Conservation (phyloP, 345 rosid genomes). For the Abelmoschus esculentus region DNA sequence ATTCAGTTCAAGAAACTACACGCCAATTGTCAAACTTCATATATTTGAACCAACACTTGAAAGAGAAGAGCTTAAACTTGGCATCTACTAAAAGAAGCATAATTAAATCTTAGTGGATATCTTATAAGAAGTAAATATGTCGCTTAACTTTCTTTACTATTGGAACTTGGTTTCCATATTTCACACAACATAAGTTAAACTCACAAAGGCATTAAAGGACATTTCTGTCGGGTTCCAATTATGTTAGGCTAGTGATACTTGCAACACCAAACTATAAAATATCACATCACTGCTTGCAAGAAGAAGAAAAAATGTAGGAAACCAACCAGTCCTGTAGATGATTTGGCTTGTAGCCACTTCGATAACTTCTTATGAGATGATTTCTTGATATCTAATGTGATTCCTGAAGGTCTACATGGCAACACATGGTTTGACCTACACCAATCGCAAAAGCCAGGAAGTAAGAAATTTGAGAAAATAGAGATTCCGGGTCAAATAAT, state of each 20-base stretch:
- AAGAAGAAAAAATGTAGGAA: neutral
- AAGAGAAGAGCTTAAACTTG: too few species aligned
- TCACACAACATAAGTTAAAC: neutral
- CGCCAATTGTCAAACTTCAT: neutral
- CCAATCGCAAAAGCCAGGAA: slow-evolving; percentile 7
- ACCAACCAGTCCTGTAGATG: slow-evolving; percentile 70
- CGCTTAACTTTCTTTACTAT: neutral
- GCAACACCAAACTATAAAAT: neutral
- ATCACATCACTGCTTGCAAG: neutral
- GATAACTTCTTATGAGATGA: slow-evolving; percentile 93
- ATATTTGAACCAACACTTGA: neutral
- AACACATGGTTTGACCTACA: slow-evolving; percentile 85
- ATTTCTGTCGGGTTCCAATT: neutral
- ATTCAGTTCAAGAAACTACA: neutral
- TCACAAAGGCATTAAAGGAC: neutral
- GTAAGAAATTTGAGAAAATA: slow-evolving; percentile 1
- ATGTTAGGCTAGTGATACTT: neutral
- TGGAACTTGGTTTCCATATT: neutral
- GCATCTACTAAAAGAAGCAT: neutral
- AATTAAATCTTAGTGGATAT: neutral
- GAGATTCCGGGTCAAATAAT: neutral
- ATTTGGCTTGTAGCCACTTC: slow-evolving; percentile 89
- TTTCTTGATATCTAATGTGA: slow-evolving; percentile 75
- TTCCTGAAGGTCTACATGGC: slow-evolving; percentile 80
- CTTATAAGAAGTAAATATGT: neutral